Percentiles rank a stretch among this genome's conserved stretches.
These are phyloP conservation scores for Gillenia trifoliata DNA, from an alignment of 306 rosid species.

Conservation along the genomic window DNA sequence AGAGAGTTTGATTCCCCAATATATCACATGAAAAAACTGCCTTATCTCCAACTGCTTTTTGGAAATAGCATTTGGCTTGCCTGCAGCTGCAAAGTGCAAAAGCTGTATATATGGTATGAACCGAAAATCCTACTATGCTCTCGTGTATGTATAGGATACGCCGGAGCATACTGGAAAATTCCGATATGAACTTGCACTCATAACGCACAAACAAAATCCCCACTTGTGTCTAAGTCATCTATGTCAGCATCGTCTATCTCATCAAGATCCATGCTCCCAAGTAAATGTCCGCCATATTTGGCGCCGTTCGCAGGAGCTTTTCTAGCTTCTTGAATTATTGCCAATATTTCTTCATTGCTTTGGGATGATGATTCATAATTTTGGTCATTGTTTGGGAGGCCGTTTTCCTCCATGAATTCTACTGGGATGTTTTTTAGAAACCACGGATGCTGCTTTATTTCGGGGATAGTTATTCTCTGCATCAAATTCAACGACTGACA, in stretches of 20 bases:
- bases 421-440: constrained; percentile 61
- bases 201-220: constrained; percentile 85
- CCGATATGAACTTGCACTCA: constrained; percentile 8
- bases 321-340: constrained; percentile 75
- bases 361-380: constrained; percentile 30
- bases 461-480: constrained; percentile 89
- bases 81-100: constrained; percentile 4
- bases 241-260: constrained; percentile 79
- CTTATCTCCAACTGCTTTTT: constrained; percentile 27
- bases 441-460: constrained; percentile 77
- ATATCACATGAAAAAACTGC: constrained; percentile 14
- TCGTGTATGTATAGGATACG: neutral
- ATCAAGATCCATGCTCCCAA: constrained; percentile 88
- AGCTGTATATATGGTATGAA: neutral
- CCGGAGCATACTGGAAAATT: neutral
- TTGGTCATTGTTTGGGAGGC: constrained; percentile 21
- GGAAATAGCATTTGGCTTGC: neutral
- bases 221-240: constrained; percentile 82
- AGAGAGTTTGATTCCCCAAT: constrained; percentile 34
- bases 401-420: constrained; percentile 58
- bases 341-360: constrained; percentile 54
- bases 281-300: constrained; percentile 48
- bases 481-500: neutral
- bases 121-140: neutral
- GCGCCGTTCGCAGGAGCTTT: constrained; percentile 48